Conservation (phyloP, 139 green algal species). For the Yamagishiella unicocca region DNA sequence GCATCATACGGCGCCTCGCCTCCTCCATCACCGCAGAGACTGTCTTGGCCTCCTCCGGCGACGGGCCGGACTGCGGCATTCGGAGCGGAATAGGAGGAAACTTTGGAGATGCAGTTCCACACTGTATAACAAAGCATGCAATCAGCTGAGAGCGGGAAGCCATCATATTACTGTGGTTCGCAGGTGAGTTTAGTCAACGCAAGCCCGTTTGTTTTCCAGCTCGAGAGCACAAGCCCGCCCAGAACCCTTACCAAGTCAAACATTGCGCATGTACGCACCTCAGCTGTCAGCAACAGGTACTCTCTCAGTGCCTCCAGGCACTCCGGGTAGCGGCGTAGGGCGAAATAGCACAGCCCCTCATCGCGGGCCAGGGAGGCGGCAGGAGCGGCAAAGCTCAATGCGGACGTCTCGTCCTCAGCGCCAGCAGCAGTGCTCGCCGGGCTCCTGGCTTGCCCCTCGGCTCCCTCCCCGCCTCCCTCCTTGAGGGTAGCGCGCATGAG, state of each 20-base stretch:
- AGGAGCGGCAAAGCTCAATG: too few relatives aligned
- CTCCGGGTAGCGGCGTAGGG: constrained; percentile 33
- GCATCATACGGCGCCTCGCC: neutral
- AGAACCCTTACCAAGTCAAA: too few relatives aligned
- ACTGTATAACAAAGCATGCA: neutral
- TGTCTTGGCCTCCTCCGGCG: neutral
- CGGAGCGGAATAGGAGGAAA: neutral
- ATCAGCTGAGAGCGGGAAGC: too few relatives aligned
- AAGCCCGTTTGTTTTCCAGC: too few relatives aligned
- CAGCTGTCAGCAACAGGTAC: constrained; percentile 7
- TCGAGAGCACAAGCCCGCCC: too few relatives aligned
- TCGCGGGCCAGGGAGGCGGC: constrained; percentile 3
- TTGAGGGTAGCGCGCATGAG: constrained; percentile 19
- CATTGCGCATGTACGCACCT: neutral
- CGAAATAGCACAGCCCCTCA: constrained; percentile 43
- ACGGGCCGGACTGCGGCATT: neutral
- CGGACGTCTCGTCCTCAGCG: too few relatives aligned
- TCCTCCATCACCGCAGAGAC: constrained; percentile 21
- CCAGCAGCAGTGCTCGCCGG: too few relatives aligned
- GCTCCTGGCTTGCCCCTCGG: too few relatives aligned
- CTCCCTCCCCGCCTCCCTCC: neutral
- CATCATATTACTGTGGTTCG: too few relatives aligned
- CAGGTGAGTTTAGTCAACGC: too few relatives aligned
- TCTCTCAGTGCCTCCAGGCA: neutral
- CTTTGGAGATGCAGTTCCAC: too few relatives aligned